A percentile compares a stretch with the other conserved stretches of the same genome.
Evolutionary conservation across 2,329 filamentous ascomycete species (phyloP).

Genomic region (Triangularia setosa): DNA sequence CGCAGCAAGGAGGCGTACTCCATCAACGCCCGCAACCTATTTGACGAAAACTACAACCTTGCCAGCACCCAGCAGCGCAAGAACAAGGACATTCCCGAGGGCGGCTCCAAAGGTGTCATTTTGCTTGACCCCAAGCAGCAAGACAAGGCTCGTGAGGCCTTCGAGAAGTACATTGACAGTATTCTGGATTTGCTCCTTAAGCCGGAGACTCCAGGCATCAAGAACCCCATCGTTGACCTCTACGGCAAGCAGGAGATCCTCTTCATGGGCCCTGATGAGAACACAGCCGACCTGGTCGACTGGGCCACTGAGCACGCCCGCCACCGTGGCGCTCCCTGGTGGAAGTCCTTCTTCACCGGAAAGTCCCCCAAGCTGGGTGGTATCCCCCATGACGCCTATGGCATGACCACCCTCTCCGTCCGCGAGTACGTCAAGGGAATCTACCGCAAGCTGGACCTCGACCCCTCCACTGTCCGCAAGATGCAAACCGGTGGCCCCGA

Average conservation of each 20-base stretch:
- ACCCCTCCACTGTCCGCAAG: conserved; percentile 80
- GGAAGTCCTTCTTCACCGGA: conserved; percentile 99
- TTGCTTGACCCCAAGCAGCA: conserved; percentile 91
- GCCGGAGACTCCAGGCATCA: conserved; percentile 90
- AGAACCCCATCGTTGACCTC: conserved; percentile 95
- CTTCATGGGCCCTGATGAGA: conserved; percentile 98
- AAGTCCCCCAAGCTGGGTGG: conserved; percentile 95
- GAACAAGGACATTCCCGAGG: conserved; percentile 99
- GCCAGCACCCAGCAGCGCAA: conserved; percentile 98
- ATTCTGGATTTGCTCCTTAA: conserved; percentile 92
- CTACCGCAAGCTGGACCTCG: conserved; percentile 90
- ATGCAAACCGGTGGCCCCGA: conserved; percentile 97
- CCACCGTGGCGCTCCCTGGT: conserved; percentile 85
- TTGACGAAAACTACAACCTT: conserved; percentile 98
- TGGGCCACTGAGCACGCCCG: conserved; percentile 98
- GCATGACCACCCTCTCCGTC: conserved; percentile 96
- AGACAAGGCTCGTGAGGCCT: conserved; percentile 85
- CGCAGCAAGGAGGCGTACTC: conserved; percentile 92
- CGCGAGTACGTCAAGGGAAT: conserved; percentile 95
- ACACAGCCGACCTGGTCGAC: conserved; percentile 93
- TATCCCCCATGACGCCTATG: conserved; percentile 93
- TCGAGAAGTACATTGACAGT: conserved; percentile 99
- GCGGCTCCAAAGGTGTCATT: conserved; percentile 96
- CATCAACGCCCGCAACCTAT: conserved; percentile 93
- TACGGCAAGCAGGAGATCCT: conserved; percentile 95